These are phyloP conservation scores for Paecilomyces fulvus DNA, from an alignment of 2,329 filamentous ascomycete species.

Conservation along the genomic window DNA sequence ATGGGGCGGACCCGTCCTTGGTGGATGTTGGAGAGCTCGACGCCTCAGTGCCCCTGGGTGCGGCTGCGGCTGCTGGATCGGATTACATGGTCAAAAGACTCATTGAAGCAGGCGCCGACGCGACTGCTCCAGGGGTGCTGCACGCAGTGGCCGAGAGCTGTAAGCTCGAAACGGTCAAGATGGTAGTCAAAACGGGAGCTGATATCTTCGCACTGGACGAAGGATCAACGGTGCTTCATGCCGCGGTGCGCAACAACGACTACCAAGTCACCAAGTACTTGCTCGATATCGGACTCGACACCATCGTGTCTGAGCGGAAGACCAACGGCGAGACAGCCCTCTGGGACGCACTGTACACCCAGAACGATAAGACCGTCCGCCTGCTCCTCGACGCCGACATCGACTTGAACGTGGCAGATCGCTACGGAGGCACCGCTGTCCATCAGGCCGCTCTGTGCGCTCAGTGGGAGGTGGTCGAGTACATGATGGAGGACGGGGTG, in stretches of 20 bases:
- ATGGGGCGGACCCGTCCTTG: slow-evolving; percentile 3
- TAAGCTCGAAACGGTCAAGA: neutral
- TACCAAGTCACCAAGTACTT: neutral
- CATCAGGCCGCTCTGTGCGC: neutral
- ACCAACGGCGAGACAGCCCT: slow-evolving; percentile 1
- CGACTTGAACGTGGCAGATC: slow-evolving; percentile 1
- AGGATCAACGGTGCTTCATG: neutral
- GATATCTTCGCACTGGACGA: neutral
- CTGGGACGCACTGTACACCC: neutral
- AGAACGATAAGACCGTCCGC: neutral
- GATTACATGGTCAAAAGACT: neutral
- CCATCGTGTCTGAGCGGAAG: neutral
- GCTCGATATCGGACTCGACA: neutral
- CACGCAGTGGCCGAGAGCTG: neutral
- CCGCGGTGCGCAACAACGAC: neutral
- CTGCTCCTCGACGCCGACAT: slow-evolving; percentile 1
- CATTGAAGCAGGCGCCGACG: neutral
- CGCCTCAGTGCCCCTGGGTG: neutral
- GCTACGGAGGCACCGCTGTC: slow-evolving; percentile 2
- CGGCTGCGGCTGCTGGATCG: neutral
- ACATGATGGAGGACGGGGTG: neutral
- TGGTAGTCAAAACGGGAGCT: slow-evolving; percentile 2
- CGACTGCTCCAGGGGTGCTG: neutral
- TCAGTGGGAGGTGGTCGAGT: neutral
- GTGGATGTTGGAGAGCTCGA: neutral